These are phyloP conservation scores for Solanum okadae DNA, from an alignment of 257 asterid species.

Conservation along the genomic window DNA sequence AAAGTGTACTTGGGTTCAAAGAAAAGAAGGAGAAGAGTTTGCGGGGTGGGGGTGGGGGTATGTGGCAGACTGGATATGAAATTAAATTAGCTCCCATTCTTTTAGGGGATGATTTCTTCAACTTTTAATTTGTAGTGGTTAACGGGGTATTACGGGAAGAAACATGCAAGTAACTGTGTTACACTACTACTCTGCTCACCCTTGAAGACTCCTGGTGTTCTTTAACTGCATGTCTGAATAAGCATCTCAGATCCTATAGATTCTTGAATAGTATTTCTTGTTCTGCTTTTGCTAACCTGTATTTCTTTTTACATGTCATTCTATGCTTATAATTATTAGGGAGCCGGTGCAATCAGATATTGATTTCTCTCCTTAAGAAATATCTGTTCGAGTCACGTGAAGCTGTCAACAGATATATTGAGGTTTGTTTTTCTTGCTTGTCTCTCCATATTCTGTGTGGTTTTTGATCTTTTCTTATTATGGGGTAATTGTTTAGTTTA, in stretches of 20 bases:
- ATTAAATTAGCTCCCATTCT: neutral
- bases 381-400: conserved; percentile 65
- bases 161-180: neutral
- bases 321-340: conserved; percentile 26
- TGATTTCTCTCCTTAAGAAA: conserved; percentile 44
- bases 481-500: neutral
- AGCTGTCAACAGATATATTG: conserved; percentile 44
- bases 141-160: neutral
- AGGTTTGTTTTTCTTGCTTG: conserved; percentile 31
- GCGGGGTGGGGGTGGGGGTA: neutral
- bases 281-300: neutral
- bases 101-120: neutral
- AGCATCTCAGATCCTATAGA: neutral
- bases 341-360: conserved; percentile 38
- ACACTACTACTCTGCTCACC: neutral
- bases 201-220: neutral
- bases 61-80: neutral
- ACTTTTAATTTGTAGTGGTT: neutral
- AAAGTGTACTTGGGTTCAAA: neutral
- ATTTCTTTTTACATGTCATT: neutral
- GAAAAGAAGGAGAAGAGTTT: neutral
- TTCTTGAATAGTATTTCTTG: neutral
- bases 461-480: neutral
- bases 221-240: neutral
- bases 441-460: neutral